Evolutionary conservation across 164 flowering plant genomes (phyloP).

Genomic region (Platanus orientalis): DNA sequence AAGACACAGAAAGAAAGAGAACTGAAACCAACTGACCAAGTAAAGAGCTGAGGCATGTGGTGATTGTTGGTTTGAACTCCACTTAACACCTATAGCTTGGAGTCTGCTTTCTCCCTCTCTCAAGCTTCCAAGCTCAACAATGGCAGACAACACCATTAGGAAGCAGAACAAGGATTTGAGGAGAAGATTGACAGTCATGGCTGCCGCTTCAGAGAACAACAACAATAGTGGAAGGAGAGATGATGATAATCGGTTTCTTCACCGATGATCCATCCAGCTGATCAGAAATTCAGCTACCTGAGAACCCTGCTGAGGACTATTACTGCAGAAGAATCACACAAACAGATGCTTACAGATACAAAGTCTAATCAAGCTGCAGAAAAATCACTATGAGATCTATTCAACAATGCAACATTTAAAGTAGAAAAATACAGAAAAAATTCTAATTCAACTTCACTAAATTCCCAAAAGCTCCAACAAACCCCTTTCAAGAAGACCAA

Average conservation of each 20-base stretch:
- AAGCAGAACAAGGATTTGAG: neutral
- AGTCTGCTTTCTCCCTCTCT: constrained; percentile 1
- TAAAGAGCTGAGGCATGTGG: neutral
- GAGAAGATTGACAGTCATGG: constrained; percentile 9
- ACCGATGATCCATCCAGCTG: constrained; percentile 91
- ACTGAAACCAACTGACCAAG: too few species aligned
- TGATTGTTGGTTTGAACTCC: neutral
- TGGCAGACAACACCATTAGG: neutral
- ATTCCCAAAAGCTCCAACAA: too few species aligned
- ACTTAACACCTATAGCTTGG: neutral
- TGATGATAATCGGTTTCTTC: constrained; percentile 63
- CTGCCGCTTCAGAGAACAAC: constrained; percentile 16
- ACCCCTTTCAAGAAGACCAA: too few species aligned
- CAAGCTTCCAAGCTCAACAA: constrained; percentile 9
- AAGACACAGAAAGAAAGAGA: too few species aligned
- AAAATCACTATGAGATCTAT: too few species aligned
- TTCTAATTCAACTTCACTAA: too few species aligned
- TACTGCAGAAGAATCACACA: too few species aligned
- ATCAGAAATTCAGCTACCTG: constrained; percentile 85
- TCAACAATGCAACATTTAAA: too few species aligned
- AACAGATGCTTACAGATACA: too few species aligned
- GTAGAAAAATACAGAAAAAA: too few species aligned
- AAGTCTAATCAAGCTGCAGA: too few species aligned
- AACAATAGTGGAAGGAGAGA: constrained; percentile 9
- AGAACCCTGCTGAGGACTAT: constrained; percentile 83